phyloP scores from a whole-genome alignment of 495 filamentous ascomycete genomes.

The Aspergillus diversus region DNA sequence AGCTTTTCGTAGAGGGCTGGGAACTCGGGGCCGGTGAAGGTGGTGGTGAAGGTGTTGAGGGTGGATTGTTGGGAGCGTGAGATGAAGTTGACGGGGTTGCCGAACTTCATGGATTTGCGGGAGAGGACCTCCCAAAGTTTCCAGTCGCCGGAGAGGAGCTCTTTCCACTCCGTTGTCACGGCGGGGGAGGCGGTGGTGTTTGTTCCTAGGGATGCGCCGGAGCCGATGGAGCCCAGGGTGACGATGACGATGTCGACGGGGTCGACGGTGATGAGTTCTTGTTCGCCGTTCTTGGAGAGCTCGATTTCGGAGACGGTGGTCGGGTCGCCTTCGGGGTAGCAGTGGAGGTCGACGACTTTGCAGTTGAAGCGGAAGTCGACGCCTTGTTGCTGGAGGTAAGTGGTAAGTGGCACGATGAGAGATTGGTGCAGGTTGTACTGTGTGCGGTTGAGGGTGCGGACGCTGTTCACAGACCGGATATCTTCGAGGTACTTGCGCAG shows the following conservation, averaged over 20 bases:
- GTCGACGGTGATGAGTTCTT: slow-evolving; percentile 20
- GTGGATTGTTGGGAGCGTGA: slow-evolving; percentile 32
- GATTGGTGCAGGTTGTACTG: slow-evolving; percentile 41
- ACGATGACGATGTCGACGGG: slow-evolving; percentile 31
- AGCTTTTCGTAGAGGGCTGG: slow-evolving; percentile 29
- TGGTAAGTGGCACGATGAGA: slow-evolving; percentile 39
- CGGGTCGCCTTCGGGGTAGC: slow-evolving; percentile 17
- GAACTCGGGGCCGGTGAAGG: slow-evolving; percentile 37
- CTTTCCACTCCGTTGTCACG: slow-evolving; percentile 11
- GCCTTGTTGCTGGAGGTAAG: slow-evolving; percentile 40
- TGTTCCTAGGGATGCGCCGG: slow-evolving; percentile 26
- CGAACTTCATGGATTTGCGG: slow-evolving; percentile 28
- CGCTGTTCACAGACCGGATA: slow-evolving; percentile 29
- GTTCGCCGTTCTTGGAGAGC: slow-evolving; percentile 8
- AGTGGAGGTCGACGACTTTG: slow-evolving; percentile 22
- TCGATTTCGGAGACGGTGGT: slow-evolving; percentile 24
- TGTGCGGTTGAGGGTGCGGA: slow-evolving; percentile 28
- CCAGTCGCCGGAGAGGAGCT: slow-evolving; percentile 29
- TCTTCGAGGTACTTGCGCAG: slow-evolving; percentile 29
- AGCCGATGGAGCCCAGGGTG: slow-evolving; percentile 29
- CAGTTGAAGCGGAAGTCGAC: slow-evolving; percentile 43
- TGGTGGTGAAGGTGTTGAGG: slow-evolving; percentile 44
- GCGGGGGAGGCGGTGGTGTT: slow-evolving; percentile 12
- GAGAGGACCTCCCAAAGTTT: slow-evolving; percentile 29
- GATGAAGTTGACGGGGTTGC: slow-evolving; percentile 42